Percentiles rank a stretch among this genome's conserved stretches.
Conservation (phyloP, 169 alveolate genomes). For the Besnoitia besnoiti region DNA sequence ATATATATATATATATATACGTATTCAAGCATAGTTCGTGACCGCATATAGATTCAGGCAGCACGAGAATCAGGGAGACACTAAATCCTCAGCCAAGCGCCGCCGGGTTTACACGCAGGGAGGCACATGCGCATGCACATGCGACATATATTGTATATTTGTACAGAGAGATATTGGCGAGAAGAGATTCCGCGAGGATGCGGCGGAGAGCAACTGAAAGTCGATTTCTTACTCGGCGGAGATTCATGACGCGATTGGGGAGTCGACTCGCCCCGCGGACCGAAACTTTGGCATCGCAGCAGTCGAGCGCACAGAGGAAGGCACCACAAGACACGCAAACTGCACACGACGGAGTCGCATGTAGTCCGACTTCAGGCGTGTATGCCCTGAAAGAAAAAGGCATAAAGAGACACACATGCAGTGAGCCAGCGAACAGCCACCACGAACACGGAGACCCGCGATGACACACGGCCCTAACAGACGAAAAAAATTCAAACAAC, state of each 20-base stretch:
- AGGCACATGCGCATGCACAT: neutral
- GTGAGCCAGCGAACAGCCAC: too few relatives aligned
- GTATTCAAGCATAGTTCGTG: neutral
- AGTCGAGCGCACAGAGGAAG: conserved; percentile 34
- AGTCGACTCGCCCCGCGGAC: neutral
- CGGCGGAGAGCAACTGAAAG: neutral
- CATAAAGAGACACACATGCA: neutral
- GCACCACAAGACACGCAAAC: conserved; percentile 39
- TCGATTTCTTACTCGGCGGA: conserved; percentile 4
- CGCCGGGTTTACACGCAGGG: too few relatives aligned
- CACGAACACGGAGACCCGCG: too few relatives aligned
- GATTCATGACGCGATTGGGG: neutral
- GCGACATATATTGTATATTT: neutral
- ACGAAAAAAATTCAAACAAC: too few relatives aligned
- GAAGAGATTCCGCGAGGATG: neutral
- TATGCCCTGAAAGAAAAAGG: neutral
- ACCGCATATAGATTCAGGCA: too few relatives aligned
- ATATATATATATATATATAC: neutral
- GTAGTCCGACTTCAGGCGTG: neutral
- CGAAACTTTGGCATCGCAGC: conserved; percentile 35
- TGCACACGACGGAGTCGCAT: neutral
- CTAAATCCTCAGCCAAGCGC: too few relatives aligned
- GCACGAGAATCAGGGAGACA: too few relatives aligned
- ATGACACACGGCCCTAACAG: too few relatives aligned
- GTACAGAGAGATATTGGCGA: neutral